Base-by-base conservation (phyloP, 495 filamentous ascomycete species). In the Aspergillus olivimuriae region DNA sequence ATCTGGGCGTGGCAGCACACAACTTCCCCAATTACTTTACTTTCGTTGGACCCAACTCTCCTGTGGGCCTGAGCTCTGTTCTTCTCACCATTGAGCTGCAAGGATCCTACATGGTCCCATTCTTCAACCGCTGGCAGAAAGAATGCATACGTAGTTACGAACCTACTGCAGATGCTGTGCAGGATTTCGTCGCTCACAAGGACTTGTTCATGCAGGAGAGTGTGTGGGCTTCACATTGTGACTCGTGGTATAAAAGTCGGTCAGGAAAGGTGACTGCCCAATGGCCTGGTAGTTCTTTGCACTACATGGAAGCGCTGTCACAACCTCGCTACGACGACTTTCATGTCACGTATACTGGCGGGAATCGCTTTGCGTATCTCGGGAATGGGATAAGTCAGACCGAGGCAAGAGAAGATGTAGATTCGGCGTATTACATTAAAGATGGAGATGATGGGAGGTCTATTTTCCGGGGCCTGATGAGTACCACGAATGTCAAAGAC, bases 11-110 rank as follows among this genome's bases (percentile, higher is more conserved):
- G 16, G 75, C 76, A 6, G 64, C 80, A 50, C 70, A 78, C 43
- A 69, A 68, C 0, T 84, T 82, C 50, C 81, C 80, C 0, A 83
- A 83, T 43, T 77, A 81, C 53, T 83, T 84, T 61, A 71, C 77
- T 16, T 68, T 82, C 4, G 70, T 76, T 44, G 80, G 80, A 0
- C 80, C 80, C 0, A 82, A 82, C 24, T 24, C 14, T 9, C 50
- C 50, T 1, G 26, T 48, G 4, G 45, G 35, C 31, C 39, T 41
- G 23, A 39, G 44, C 15, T 37, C 40, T 16, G 34, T 43, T 4
- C 30, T 43, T 1, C 5, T 24, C 21, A 39, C 34, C 15, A 39
- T 52, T 18, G 28, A 47, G 16, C 24, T 38, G 9, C 26, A 38
- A 26, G 20, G 34, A 15, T 15, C 14, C 15, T 44, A 47, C 16